Base-by-base conservation (phyloP, 23 red algal species). In the Agarophyton chilense region DNA sequence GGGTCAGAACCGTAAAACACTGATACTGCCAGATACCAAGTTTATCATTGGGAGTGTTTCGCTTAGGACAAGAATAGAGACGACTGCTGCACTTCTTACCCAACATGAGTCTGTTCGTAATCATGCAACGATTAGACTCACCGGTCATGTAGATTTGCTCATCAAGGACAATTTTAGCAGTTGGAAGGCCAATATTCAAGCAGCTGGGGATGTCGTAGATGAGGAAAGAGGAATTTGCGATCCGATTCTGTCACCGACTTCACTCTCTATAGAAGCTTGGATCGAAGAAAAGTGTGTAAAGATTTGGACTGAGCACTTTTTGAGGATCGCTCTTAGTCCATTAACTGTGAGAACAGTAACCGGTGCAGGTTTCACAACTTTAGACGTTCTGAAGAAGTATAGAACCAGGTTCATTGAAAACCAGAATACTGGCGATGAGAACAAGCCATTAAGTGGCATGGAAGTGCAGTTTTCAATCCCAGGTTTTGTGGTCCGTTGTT, bases 141-240 rank as follows among this genome's bases (percentile, higher is more conserved):
- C 47, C 18, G 35, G 49, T 8, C 50, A 36, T 36, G 31, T n/a
- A 24, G 32, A 61, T 54, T 64, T 64, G 11, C 36, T 88, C 13
- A 43, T 88, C 34, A 67, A 35, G 2, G 52, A 77, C 21, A 78
- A 88, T 33, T 47, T 88, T 21, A 56, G 41, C 35, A 42, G 18
- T 21, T 33, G 72, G 41, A 28, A 42, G 22, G 68, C n/a, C 52
- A 78, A 24, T 25, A 25, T 78, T 32, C 56, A 77, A 40, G 65
- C 68, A 44, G 46, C 66, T 19, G 57, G 42, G 22, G 84, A 88
- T 58, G 84, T 88, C 28, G 49, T 77, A 17, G 84, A 88, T 75
- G 68, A 88, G 34, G 52, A 63, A 53, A 42, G 41, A 22, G 72
- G 72, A 17, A 47, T 76, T 50, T 36, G 68, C n/a, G 84, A 88